Conservation (phyloP, 768 basidiomycete species). For the Cyclocybe aegerita region DNA sequence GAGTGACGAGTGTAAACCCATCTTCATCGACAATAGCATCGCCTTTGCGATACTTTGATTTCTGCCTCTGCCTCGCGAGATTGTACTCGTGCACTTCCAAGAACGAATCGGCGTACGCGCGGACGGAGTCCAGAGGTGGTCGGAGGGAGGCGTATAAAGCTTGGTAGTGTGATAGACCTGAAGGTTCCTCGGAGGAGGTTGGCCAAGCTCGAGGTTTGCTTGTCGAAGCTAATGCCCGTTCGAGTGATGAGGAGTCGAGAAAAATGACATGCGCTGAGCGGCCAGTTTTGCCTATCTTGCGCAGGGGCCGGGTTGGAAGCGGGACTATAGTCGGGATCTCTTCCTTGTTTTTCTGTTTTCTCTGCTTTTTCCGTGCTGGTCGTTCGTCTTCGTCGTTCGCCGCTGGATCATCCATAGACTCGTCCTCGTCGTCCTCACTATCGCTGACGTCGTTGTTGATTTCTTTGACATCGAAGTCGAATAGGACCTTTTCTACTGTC, state of each 20-base stretch:
- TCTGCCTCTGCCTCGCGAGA: slow-evolving; percentile 56
- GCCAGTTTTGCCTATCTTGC: slow-evolving; percentile 62
- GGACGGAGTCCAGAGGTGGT: slow-evolving; percentile 72
- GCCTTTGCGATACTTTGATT: slow-evolving; percentile 72
- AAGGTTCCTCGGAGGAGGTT: slow-evolving; percentile 51
- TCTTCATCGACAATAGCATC: slow-evolving; percentile 93
- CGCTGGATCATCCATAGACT: slow-evolving; percentile 28
- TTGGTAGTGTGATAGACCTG: slow-evolving; percentile 72
- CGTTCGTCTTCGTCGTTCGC: slow-evolving; percentile 29
- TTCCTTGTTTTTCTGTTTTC: slow-evolving; percentile 34
- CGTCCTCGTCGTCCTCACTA: slow-evolving; percentile 41
- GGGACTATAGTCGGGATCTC: slow-evolving; percentile 54
- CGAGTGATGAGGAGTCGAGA: slow-evolving; percentile 70
- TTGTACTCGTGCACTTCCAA: slow-evolving; percentile 79
- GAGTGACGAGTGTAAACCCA: slow-evolving; percentile 92
- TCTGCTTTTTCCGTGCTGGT: slow-evolving; percentile 37
- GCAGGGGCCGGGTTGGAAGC: slow-evolving; percentile 52
- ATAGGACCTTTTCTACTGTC: slow-evolving; percentile 72
- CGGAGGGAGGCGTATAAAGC: slow-evolving; percentile 64
- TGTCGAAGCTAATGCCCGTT: slow-evolving; percentile 57
- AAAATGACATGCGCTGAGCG: slow-evolving; percentile 69
- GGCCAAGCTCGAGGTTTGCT: slow-evolving; percentile 67
- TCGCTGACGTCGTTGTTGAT: slow-evolving; percentile 40
- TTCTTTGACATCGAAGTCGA: slow-evolving; percentile 49
- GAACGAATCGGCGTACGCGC: slow-evolving; percentile 76